Conservation (phyloP, 345 rosid genomes). For the Citropsis articulata region DNA sequence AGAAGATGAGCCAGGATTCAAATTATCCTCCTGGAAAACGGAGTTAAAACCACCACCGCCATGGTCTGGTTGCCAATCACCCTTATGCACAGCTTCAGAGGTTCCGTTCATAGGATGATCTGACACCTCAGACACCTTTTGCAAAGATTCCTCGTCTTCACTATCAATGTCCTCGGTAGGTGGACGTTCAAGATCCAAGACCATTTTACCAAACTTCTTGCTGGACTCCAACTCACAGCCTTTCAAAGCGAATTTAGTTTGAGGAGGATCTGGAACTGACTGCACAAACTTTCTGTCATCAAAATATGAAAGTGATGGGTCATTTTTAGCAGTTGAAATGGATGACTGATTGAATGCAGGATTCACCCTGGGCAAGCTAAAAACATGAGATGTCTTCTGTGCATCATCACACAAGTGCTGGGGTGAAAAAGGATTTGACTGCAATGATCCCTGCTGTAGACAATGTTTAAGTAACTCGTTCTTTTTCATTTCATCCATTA, state of each 20-base stretch:
- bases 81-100: constrained; percentile 19
- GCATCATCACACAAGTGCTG: constrained; percentile 12
- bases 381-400: constrained; percentile 3
- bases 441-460: constrained; percentile 17
- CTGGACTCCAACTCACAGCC: constrained; percentile 21
- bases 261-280: constrained; percentile 9
- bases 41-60: constrained; percentile 3
- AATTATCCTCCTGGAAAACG: constrained; percentile 6
- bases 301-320: constrained; percentile 2
- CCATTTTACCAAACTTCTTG: constrained; percentile 38
- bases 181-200: constrained; percentile 56
- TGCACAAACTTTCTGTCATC: constrained; percentile 9
- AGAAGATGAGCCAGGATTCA: neutral
- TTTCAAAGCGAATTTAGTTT: constrained; percentile 8
- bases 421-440: constrained; percentile 19
- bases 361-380: constrained; percentile 18
- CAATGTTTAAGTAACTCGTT: constrained; percentile 13
- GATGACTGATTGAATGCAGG: constrained; percentile 25
- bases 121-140: constrained; percentile 11
- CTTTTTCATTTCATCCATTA: constrained; percentile 49
- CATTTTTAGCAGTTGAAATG: constrained; percentile 23
- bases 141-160: constrained; percentile 27
- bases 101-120: constrained; percentile 15
- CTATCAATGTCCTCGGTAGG: constrained; percentile 37
- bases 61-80: constrained; percentile 5